Evolutionary conservation across 257 asterid genomes (phyloP), one percentile per base, ranked within the genome.

Genomic region (Plantago elongata): DNA sequence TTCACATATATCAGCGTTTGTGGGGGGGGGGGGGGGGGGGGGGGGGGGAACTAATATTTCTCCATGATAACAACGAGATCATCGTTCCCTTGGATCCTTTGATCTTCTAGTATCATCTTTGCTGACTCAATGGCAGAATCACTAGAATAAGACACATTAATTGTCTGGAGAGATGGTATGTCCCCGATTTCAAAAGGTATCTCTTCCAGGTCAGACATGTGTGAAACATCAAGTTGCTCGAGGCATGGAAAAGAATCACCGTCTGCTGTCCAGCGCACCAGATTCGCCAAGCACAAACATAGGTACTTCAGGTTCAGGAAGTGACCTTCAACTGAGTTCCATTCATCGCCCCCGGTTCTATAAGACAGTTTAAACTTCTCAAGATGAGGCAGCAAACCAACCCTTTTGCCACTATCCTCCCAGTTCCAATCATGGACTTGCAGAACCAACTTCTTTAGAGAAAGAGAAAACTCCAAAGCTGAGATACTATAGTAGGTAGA

Each of bases 281-380:
- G 18, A 46, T 2, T 7, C 3, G 30, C 45, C 22, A 15, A 12
- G 12, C 13, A 5, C 14, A 42, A 59, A 34, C 40, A 34, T 10
- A 58, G 48, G 27, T 9, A 22, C 14, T 46, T 45, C 7, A 61
- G 65, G 45, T 45, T 11, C 30, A 38, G 10, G n/a, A 61, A 61
- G 11, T 46, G 65, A 8, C 65, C 65, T 13, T 61, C 55, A 5
- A 46, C 56, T 18, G 44, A 27, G 15, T 61, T 37, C 65, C 65
- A 61, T 7, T 61, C 54, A 3, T 47, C 16, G 5, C 45, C 55
- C 14, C 1, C 37, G 6, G 11, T 18, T 5, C 5, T 0, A 9
- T 6, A 9, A 9, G 5, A 9, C 44, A 61, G 22, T 27, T 9
- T 22, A 18, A 61, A 18, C 65, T 45, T 50, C 29, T 61, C 45